Conservation (phyloP, 176 grass and related monocot species). For the Triticum urartu region DNA sequence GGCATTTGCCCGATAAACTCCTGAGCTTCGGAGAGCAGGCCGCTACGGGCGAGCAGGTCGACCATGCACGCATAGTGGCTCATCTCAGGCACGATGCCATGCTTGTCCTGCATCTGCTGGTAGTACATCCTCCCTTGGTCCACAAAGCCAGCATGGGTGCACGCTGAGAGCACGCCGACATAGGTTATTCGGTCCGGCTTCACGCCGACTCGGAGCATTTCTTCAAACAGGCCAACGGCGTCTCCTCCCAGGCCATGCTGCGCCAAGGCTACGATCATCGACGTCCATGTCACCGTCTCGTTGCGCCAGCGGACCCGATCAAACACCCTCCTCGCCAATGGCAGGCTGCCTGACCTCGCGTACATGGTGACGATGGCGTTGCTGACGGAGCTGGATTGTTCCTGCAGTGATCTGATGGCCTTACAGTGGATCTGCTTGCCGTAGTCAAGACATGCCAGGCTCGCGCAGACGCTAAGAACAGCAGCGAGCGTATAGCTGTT, state of each 20-base stretch:
- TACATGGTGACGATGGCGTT: conserved; percentile 80
- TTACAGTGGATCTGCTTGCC: conserved; percentile 90
- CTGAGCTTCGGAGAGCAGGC: conserved; percentile 61
- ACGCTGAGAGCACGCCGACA: conserved; percentile 72
- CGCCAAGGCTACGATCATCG: conserved; percentile 81
- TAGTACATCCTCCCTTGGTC: conserved; percentile 67
- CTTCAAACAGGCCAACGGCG: conserved; percentile 62
- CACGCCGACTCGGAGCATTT: conserved; percentile 67
- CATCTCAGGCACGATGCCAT: conserved; percentile 58
- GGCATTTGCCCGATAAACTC: conserved; percentile 80
- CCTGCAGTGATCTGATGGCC: conserved; percentile 59
- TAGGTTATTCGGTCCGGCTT: conserved; percentile 75
- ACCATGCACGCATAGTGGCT: conserved; percentile 96
- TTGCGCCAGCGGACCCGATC: conserved; percentile 45
- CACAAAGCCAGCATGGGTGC: conserved; percentile 69
- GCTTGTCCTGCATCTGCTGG: conserved; percentile 63
- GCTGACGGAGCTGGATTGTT: conserved; percentile 59
- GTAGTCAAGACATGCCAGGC: conserved; percentile 60
- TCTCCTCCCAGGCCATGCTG: conserved; percentile 80
- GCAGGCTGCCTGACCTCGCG: conserved; percentile 64
- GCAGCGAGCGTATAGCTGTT: conserved; percentile 83
- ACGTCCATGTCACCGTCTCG: conserved; percentile 82
- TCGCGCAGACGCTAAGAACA: conserved; percentile 70
- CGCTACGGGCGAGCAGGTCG: conserved; percentile 63
- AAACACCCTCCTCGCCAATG: conserved; percentile 63